Evolutionary conservation across 2,329 filamentous ascomycete genomes (phyloP).

Genomic region (Neoascochyta sp.): DNA sequence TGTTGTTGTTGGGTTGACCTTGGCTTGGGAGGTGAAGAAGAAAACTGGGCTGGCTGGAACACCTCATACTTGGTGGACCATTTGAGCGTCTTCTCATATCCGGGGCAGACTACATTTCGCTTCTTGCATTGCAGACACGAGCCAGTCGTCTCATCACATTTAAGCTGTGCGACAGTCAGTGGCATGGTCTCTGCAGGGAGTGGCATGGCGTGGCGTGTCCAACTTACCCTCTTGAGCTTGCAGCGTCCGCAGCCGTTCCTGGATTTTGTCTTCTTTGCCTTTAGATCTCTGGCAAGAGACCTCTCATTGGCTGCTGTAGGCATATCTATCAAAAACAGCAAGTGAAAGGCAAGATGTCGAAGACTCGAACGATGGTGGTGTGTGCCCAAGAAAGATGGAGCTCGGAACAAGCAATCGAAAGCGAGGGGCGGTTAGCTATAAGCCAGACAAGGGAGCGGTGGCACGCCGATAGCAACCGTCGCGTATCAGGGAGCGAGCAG

Average conservation of each 20-base stretch:
- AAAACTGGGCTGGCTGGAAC: slow-evolving; percentile 34
- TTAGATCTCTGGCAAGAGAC: slow-evolving; percentile 23
- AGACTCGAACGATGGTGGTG: slow-evolving; percentile 17
- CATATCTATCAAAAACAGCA: slow-evolving; percentile 25
- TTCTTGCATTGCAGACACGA: slow-evolving; percentile 45
- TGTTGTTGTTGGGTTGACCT: slow-evolving; percentile 8
- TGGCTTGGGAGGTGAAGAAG: slow-evolving; percentile 15
- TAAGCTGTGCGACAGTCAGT: slow-evolving; percentile 34
- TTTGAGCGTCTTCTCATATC: slow-evolving; percentile 46
- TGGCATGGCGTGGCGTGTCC: slow-evolving; percentile 1
- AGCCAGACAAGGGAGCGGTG: slow-evolving; percentile 8
- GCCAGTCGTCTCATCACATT: slow-evolving; percentile 46
- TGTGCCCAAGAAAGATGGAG: slow-evolving; percentile 10
- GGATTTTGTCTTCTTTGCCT: slow-evolving; percentile 36
- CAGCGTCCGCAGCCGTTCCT: slow-evolving; percentile 36
- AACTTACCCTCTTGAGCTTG: slow-evolving; percentile 34
- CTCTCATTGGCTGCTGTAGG: slow-evolving; percentile 27
- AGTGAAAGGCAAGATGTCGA: slow-evolving; percentile 9
- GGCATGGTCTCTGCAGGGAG: background rate
- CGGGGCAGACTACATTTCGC: slow-evolving; percentile 44
- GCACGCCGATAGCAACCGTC: slow-evolving; percentile 25
- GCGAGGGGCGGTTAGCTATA: slow-evolving; percentile 3
- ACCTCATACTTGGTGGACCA: slow-evolving; percentile 51
- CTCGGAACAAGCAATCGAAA: slow-evolving; percentile 1
- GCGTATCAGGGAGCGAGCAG: slow-evolving; percentile 22